Conservation (phyloP, 768 basidiomycete species). For the Amanita exitialis region DNA sequence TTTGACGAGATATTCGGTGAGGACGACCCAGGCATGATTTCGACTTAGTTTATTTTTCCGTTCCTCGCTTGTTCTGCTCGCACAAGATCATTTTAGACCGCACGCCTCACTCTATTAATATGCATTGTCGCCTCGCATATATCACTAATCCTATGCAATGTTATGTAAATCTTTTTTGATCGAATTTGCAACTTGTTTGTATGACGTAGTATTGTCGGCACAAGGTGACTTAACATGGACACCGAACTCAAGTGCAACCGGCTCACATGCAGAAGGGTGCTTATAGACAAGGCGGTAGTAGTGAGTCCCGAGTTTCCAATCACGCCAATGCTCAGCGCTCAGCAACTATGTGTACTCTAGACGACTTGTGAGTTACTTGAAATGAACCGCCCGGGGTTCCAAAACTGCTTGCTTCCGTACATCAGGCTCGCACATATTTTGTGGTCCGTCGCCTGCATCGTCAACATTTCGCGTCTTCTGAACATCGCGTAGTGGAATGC, state of each 20-base stretch:
- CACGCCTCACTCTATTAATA: constrained; percentile 2
- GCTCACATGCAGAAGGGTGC: constrained; percentile 57
- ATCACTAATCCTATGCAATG: background rate
- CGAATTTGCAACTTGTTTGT: constrained; percentile 1
- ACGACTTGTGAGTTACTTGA: constrained; percentile 15
- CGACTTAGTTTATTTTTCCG: constrained; percentile 15
- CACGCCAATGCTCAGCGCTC: background rate
- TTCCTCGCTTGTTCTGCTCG: constrained; percentile 7
- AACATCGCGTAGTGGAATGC: constrained; percentile 50
- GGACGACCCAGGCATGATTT: constrained; percentile 70
- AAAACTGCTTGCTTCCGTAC: background rate
- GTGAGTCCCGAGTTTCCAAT: constrained; percentile 32
- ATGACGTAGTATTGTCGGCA: background rate
- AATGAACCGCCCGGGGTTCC: background rate
- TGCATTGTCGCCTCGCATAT: background rate
- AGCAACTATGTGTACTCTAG: background rate
- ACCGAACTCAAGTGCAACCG: constrained; percentile 70
- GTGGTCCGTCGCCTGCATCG: constrained; percentile 33
- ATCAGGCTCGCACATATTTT: constrained; percentile 81
- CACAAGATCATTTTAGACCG: constrained; percentile 9
- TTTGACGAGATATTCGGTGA: constrained; percentile 68
- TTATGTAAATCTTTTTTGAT: background rate
- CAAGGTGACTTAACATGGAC: constrained; percentile 40
- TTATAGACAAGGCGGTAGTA: constrained; percentile 78
- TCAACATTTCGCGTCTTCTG: background rate